A percentile compares a stretch with the other conserved stretches of the same genome.
These are phyloP conservation scores for Lepidium sativum DNA, from an alignment of 345 rosid species.

Conservation along the genomic window DNA sequence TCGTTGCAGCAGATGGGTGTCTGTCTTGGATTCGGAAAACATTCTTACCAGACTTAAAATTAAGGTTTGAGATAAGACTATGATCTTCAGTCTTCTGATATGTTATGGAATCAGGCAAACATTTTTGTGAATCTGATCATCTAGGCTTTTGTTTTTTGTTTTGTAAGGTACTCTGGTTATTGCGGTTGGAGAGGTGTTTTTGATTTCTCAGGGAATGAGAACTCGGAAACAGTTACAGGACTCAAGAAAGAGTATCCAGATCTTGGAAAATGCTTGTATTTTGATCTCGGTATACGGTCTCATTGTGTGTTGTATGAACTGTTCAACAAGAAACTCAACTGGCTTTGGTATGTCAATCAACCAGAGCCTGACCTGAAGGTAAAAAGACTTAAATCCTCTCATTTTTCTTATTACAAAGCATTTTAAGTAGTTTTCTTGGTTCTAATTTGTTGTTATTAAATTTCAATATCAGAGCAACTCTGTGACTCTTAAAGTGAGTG, in stretches of 20 bases:
- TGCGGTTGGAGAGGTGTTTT: conserved; percentile 85
- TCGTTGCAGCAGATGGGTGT: conserved; percentile 80
- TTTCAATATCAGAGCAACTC: conserved; percentile 43
- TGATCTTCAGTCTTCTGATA: background rate
- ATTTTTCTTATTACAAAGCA: background rate
- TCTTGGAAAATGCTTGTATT: conserved; percentile 65
- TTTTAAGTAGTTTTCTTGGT: background rate
- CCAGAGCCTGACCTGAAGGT: conserved; percentile 67
- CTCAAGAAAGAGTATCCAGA: conserved; percentile 49
- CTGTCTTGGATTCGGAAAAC: conserved; percentile 53
- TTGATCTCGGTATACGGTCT: conserved; percentile 38
- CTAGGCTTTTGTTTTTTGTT: background rate
- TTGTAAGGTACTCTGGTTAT: conserved; percentile 63
- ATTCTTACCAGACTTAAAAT: conserved; percentile 49
- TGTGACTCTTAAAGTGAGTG: conserved; percentile 52
- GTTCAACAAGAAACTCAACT: conserved; percentile 46
- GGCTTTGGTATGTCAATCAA: conserved; percentile 75
- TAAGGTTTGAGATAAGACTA: conserved; percentile 41
- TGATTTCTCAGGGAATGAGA: conserved; percentile 48
- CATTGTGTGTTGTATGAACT: conserved; percentile 61
- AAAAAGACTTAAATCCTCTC: background rate
- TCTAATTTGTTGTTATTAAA: background rate
- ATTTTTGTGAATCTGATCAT: background rate
- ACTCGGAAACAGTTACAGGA: conserved; percentile 35
- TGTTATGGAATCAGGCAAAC: background rate